These are phyloP conservation scores for Pichia sp. DNA, from an alignment of 1,139 yeast genomes.

Conservation along the genomic window DNA sequence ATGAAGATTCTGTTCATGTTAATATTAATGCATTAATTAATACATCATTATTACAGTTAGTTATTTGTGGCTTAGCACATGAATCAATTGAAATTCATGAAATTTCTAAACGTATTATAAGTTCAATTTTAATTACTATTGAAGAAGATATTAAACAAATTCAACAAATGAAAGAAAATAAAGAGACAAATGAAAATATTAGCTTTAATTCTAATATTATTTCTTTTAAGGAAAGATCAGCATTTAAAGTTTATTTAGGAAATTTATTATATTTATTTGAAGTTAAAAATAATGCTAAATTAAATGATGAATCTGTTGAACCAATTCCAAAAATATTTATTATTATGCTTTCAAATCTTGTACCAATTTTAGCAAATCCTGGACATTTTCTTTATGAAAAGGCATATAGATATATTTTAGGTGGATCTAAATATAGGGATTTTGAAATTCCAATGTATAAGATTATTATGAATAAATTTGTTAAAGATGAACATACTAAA, in stretches of 20 bases:
- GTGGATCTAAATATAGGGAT: conserved; percentile 47
- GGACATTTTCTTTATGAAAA: conserved; percentile 69
- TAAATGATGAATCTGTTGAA: conserved; percentile 3
- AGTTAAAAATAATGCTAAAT: conserved; percentile 18
- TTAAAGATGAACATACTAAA: conserved; percentile 27
- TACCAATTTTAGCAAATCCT: conserved; percentile 57
- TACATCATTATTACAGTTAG: conserved; percentile 49
- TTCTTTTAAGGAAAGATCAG: conserved; percentile 50
- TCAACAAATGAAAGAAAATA: conserved; percentile 16
- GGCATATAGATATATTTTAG: conserved; percentile 52
- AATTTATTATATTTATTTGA: conserved; percentile 50
- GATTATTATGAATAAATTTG: conserved; percentile 32
- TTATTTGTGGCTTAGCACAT: conserved; percentile 45
- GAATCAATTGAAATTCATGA: conserved; percentile 17
- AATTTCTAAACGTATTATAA: conserved; percentile 22
- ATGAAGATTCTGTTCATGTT: conserved; percentile 29
- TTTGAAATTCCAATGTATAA: conserved; percentile 63
- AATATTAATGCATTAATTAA: conserved; percentile 57
- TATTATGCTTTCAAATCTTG: conserved; percentile 44
- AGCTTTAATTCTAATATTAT: not conserved
- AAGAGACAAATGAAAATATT: not conserved
- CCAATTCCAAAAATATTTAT: conserved; percentile 38
- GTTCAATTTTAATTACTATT: conserved; percentile 19
- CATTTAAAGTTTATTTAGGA: conserved; percentile 53
- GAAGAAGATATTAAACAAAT: conserved; percentile 20